A percentile compares a stretch with the other conserved stretches of the same genome.
phyloP scores from a whole-genome alignment of 108 stramenopile species.

The Chaetoceros tenuissimus region DNA sequence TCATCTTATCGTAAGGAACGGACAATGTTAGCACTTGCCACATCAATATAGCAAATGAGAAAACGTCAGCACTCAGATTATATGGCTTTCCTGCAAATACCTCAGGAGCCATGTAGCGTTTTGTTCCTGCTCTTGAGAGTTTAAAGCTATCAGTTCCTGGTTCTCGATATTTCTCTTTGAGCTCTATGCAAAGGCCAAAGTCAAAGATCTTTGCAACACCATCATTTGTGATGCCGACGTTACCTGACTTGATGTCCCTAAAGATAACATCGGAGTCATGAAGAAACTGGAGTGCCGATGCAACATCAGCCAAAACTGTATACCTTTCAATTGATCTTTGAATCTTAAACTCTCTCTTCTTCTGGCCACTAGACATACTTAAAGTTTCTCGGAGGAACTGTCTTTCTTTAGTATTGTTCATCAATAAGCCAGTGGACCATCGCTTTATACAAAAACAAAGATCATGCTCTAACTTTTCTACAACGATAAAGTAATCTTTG shows the following conservation, averaged over 20 bases:
- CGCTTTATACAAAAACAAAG: constrained; percentile 18
- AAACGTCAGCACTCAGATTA: constrained; percentile 37
- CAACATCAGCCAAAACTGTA: too few species aligned
- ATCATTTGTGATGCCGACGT: constrained; percentile 1
- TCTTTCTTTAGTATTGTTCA: constrained; percentile 32
- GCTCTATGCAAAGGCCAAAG: constrained; percentile 28
- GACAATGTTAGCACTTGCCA: constrained; percentile 44
- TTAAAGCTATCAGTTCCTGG: constrained; percentile 1
- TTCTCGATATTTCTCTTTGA: background rate
- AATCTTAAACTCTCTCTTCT: too few species aligned
- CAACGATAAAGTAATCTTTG: constrained; percentile 38
- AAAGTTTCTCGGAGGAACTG: too few species aligned
- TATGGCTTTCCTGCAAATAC: too few species aligned
- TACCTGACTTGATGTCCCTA: constrained; percentile 1
- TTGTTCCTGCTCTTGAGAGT: background rate
- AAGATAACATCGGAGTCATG: constrained; percentile 10
- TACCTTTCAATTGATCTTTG: too few species aligned
- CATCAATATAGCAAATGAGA: constrained; percentile 27
- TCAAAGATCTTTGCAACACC: constrained; percentile 18
- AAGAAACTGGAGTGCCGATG: constrained; percentile 21
- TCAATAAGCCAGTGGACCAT: constrained; percentile 40
- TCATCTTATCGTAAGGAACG: too few species aligned
- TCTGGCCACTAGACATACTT: too few species aligned
- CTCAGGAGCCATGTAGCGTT: too few species aligned
- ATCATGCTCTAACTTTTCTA: constrained; percentile 38